Conservation (phyloP, 805 yeast species). For the Pichia deserticola region DNA sequence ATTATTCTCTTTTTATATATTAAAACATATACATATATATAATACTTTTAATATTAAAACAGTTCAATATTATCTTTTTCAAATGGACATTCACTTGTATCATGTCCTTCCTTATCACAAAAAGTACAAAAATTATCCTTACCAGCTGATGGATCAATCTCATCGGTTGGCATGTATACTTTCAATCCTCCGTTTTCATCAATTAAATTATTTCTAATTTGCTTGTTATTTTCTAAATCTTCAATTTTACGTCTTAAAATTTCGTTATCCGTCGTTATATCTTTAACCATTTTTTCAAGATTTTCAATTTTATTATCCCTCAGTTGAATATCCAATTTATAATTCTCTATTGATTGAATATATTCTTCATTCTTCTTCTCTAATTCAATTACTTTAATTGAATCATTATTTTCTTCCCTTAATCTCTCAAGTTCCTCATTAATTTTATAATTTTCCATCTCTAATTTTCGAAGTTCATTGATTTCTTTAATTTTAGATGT, state of each 20-base stretch:
- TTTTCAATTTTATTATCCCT: conserved; percentile 1
- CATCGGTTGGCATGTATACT: conserved; percentile 40
- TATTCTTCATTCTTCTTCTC: not conserved
- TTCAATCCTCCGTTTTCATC: conserved; percentile 15
- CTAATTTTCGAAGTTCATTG: conserved; percentile 10
- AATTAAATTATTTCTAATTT: not conserved
- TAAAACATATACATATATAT: not conserved
- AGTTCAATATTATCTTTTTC: conserved; percentile 43
- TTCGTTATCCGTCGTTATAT: not conserved
- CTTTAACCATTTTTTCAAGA: not conserved
- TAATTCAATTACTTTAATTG: not conserved
- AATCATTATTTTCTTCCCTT: not conserved
- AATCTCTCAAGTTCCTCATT: conserved; percentile 12
- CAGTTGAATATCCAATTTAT: conserved; percentile 1
- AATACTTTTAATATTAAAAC: conserved; percentile 17
- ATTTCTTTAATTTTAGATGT: conserved; percentile 12
- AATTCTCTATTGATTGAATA: not conserved
- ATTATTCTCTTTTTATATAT: conserved; percentile 2
- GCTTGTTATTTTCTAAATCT: not conserved
- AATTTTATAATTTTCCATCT: conserved; percentile 14
- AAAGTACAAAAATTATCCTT: conserved; percentile 83
- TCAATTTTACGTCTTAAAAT: not conserved
- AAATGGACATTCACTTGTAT: conserved; percentile 80
- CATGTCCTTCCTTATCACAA: conserved; percentile 88
- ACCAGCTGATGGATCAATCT: conserved; percentile 65